A percentile compares a stretch with the other conserved stretches of the same genome.
phyloP scores from a whole-genome alignment of 2,329 filamentous ascomycete species.

The Pseudogymnoascus sp. region DNA sequence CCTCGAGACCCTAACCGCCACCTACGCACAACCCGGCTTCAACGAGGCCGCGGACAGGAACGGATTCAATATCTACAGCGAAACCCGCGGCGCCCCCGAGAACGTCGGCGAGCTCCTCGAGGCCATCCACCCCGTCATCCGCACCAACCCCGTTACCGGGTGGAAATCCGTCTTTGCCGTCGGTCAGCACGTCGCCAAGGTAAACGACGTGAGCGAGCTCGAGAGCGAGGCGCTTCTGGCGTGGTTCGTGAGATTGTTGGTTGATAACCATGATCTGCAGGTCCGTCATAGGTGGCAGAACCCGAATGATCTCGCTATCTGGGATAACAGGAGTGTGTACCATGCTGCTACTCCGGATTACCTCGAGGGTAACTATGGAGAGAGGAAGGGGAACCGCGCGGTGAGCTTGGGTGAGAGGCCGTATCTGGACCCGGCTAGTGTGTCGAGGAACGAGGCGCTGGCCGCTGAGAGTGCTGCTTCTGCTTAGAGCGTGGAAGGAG shows the following conservation, averaged over 20 bases:
- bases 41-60: slow-evolving; percentile 37
- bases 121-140: slow-evolving; percentile 45
- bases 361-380: slow-evolving; percentile 32
- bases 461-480: slow-evolving; percentile 10
- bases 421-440: slow-evolving; percentile 40
- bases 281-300: slow-evolving; percentile 32
- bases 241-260: slow-evolving; percentile 43
- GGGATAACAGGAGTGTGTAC: slow-evolving; percentile 47
- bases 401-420: slow-evolving; percentile 43
- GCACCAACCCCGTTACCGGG: slow-evolving; percentile 49
- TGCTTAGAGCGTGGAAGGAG: background rate
- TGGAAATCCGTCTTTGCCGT: slow-evolving; percentile 48
- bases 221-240: slow-evolving; percentile 41
- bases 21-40: slow-evolving; percentile 43
- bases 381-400: slow-evolving; percentile 37
- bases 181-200: slow-evolving; percentile 40
- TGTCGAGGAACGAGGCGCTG: slow-evolving; percentile 35
- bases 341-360: slow-evolving; percentile 48
- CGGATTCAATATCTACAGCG: slow-evolving; percentile 38
- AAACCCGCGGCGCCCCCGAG: slow-evolving; percentile 39
- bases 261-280: slow-evolving; percentile 49
- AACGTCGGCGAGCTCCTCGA: slow-evolving; percentile 41
- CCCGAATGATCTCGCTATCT: slow-evolving; percentile 37
- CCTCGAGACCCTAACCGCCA: slow-evolving; percentile 49
- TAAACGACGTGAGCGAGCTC: slow-evolving; percentile 40